Evolutionary conservation across 1,284 basidiomycete species (phyloP), one percentile per base, ranked within the genome.

Genomic region (Bjerkandera adusta): DNA sequence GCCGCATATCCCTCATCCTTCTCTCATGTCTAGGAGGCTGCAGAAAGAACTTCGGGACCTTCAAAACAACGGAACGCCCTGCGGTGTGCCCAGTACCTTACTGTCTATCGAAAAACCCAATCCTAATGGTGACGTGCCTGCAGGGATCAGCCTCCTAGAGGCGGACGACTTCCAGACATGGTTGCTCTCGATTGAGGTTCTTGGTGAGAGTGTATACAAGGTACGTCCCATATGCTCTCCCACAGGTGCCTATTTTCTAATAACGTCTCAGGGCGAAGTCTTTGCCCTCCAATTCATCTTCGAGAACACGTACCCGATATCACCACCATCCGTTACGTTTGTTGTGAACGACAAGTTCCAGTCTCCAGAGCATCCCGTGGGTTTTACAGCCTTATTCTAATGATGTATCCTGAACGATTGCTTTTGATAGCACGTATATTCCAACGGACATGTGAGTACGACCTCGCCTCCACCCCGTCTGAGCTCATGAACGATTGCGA

Each of bases 261-360:
- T 26, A 13, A 11, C 25, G 40, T 11, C 26, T 7, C 52, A 91
- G 89, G 83, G 75, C 43, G 87, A 91, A 67, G 76, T 74, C 43
- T 84, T 89, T 63, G 83, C 78, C 46, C 72, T 91, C 30, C 83
- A 81, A 69, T 90, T 91, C 64, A 75, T 81, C 55, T 91, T 91
- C 60, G 86, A 90, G 55, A 33, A 71, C 3, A 74, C 77, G 55
- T 90, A 90, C 64, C 89, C 88, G 2, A 90, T 91, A 59, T 84
- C 85, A 4, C 79, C 88, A 1, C 88, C 88, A n/a, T 85, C 86
- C 12, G 88, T 91, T 15, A 84, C 86, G 58, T 91, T 91, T 57
- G 79, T 89, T 30, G 78, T 85, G 12, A 76, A 76, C 44, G 73
- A 83, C 37, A 71, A 73, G 36, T 71, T 71, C 50, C 67, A 79